A percentile compares a stretch with the other conserved stretches of the same genome.
Conservation (phyloP, 768 basidiomycete genomes). For the Tephrocybe sp. region DNA sequence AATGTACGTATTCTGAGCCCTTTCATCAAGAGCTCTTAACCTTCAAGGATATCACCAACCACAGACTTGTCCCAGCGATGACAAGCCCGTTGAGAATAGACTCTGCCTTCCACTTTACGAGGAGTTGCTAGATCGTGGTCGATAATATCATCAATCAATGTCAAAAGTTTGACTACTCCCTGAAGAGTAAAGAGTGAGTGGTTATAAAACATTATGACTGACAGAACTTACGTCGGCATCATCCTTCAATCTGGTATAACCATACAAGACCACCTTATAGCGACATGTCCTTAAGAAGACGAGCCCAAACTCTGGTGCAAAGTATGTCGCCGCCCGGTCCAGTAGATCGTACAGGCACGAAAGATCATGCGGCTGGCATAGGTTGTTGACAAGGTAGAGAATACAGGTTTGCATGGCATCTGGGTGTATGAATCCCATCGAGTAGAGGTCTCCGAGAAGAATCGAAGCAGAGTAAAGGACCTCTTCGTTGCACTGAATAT, state of each 20-base stretch:
- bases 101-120: too few species aligned
- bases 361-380: not conserved
- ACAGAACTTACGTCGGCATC: not conserved
- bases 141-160: conserved; percentile 6
- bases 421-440: conserved; percentile 6
- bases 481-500: not conserved
- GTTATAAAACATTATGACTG: not conserved
- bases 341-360: conserved; percentile 1
- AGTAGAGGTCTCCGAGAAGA: conserved; percentile 7
- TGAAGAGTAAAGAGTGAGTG: not conserved
- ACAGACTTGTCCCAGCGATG: conserved; percentile 10
- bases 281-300: conserved; percentile 6
- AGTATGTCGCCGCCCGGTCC: conserved; percentile 5
- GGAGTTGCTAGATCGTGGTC: not conserved
- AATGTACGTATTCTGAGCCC: too few species aligned
- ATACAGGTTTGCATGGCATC: conserved; percentile 9
- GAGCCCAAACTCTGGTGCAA: conserved; percentile 1
- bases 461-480: not conserved
- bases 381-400: conserved; percentile 7
- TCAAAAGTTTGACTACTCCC: not conserved
- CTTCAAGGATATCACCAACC: not conserved
- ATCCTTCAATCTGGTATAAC: not conserved
- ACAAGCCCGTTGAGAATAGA: conserved; percentile 7
- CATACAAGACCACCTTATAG: not conserved
- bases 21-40: too few species aligned